Percentiles rank a stretch among this genome's conserved stretches.
Evolutionary conservation across 345 rosid species (phyloP).

Genomic region (Litchi chinensis): DNA sequence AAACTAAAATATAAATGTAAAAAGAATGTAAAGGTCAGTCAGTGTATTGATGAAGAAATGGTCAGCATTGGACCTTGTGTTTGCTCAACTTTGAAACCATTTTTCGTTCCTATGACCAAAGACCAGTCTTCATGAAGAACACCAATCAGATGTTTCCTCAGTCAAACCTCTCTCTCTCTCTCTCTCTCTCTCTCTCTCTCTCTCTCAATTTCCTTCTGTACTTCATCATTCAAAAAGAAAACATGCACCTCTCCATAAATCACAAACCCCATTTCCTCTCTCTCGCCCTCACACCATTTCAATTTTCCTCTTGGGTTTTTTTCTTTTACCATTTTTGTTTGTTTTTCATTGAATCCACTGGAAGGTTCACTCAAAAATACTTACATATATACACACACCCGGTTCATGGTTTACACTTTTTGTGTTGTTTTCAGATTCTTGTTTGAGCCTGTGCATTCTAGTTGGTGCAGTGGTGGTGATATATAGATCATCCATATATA

Average conservation of each 20-base stretch:
- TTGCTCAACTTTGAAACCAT: background rate
- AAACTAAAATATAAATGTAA: no score
- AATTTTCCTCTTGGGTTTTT: background rate
- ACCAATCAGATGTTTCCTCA: background rate
- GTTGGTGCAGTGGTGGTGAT: no score
- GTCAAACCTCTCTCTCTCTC: slow-evolving; percentile 27
- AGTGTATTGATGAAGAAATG: slow-evolving; percentile 24
- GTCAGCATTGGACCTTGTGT: slow-evolving; percentile 35
- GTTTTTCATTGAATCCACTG: background rate
- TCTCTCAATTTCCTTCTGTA: background rate
- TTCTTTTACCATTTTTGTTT: background rate
- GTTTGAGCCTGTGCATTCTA: background rate
- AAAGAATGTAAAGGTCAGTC: background rate
- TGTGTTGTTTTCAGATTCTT: background rate
- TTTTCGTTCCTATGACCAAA: slow-evolving; percentile 30
- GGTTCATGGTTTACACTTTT: background rate
- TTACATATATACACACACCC: background rate
- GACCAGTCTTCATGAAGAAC: slow-evolving; percentile 30
- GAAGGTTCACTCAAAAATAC: background rate
- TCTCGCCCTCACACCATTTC: background rate
- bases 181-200: background rate
- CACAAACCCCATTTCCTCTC: background rate
- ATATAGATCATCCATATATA: no score
- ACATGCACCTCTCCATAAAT: background rate
- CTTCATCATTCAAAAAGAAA: background rate